Percentiles rank a stretch among this genome's conserved stretches.
Evolutionary conservation across 805 yeast genomes (phyloP).

Genomic region (Starmerella floricola): DNA sequence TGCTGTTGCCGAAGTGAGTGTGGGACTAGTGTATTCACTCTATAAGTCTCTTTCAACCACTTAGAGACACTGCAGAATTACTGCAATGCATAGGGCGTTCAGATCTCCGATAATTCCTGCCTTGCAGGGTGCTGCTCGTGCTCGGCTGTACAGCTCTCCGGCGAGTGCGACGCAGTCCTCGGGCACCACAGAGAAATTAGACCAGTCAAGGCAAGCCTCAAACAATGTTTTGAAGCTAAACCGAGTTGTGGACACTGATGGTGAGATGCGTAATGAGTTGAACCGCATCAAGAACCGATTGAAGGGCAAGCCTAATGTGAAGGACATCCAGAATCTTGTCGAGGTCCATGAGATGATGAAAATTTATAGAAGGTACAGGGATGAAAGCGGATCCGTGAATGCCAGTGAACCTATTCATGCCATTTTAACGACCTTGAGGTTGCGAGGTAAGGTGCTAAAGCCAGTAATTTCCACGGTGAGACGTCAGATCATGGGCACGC

Average conservation of each 20-base stretch:
- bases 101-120: slow-evolving; percentile 18
- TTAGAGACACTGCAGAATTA: not conserved
- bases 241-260: not conserved
- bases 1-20: too few relatives aligned
- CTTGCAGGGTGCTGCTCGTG: slow-evolving; percentile 14
- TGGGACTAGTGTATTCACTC: too few relatives aligned
- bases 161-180: slow-evolving; percentile 3
- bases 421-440: slow-evolving; percentile 19
- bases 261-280: slow-evolving; percentile 9
- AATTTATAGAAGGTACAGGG: slow-evolving; percentile 20
- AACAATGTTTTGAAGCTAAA: not conserved
- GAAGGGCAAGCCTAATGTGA: slow-evolving; percentile 2
- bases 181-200: not conserved
- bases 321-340: slow-evolving; percentile 19
- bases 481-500: slow-evolving; percentile 14
- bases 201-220: not conserved
- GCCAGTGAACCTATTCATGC: slow-evolving; percentile 22
- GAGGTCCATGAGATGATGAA: slow-evolving; percentile 21
- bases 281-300: slow-evolving; percentile 3
- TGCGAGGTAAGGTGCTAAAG: slow-evolving; percentile 18
- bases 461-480: slow-evolving; percentile 20
- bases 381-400: slow-evolving; percentile 6
- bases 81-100: slow-evolving; percentile 17
- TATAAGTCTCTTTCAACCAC: too few relatives aligned
- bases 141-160: slow-evolving; percentile 13